Base-by-base conservation (phyloP, 2,329 filamentous ascomycete genomes). In the Lachnellula suecica region DNA sequence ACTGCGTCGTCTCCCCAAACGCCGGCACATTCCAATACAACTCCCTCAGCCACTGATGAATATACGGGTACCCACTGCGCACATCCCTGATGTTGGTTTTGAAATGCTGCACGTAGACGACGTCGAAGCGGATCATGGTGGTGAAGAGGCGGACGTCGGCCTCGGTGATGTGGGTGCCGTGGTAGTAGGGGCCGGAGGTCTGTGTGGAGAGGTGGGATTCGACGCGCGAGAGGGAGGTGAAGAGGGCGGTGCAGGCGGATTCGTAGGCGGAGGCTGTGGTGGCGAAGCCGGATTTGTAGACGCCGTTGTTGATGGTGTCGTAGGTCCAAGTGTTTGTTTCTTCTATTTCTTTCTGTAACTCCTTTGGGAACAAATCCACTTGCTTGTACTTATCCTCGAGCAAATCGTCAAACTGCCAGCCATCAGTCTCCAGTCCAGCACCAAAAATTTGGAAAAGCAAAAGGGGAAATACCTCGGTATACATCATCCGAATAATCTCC, bases 401-500 rank as follows among this genome's bases (percentile, higher is more conserved):
- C 31, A 89, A 67, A 58, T 82, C 79, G 69, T 97, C 85, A 67
- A 97, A 97, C 69, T 63, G 90, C 87, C 1, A 15, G 13, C n/a
- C 43, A 13, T 49, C 31, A 52, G 47, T 38, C 24, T 10, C 20
- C 20, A 38, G n/a, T n/a, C n/a, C n/a, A n/a, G n/a, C n/a, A n/a
- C n/a, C n/a, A n/a, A n/a, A 40, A 19, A 23, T 5, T 15, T 17
- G 5, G 17, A 23, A 77, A 25, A 8, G 41, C 24, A 34, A 20
- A n/a, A 29, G 34, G 72, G 68, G 59, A 87, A 72, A 87, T 88
- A 40, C 83, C 87, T 82, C 87, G 10, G 78, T 77, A 70, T 90
- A 91, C 56, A 94, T 75, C 87, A 93, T 92, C 58, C 89, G 81
- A 61, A 94, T 91, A 61, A 94, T 93, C 68, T 94, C 90, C 47